Percentiles rank a stretch among this genome's conserved stretches.
phyloP scores from a whole-genome alignment of 2,329 filamentous ascomycete genomes.

The Sphaerulina musiva region DNA sequence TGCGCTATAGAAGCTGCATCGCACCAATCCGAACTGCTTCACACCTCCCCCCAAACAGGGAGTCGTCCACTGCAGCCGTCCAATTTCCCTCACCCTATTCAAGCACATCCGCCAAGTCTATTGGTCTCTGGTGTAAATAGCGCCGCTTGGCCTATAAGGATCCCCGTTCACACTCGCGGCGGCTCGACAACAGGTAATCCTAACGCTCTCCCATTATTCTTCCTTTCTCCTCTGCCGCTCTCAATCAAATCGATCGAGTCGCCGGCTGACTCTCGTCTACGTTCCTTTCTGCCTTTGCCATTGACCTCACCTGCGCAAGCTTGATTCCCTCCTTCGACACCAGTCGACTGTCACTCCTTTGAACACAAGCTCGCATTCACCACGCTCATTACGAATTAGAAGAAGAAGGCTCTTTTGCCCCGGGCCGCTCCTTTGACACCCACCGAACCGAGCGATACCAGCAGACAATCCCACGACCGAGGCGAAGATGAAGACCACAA shows the following conservation, averaged over 20 bases:
- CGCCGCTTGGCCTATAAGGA: constrained; percentile 16
- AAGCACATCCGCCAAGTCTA: constrained; percentile 9
- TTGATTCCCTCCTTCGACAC: constrained; percentile 1
- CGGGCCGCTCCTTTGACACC: constrained; percentile 1
- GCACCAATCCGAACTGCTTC: constrained; percentile 4
- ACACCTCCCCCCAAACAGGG: constrained; percentile 5
- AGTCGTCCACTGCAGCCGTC: background rate
- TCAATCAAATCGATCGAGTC: constrained; percentile 8
- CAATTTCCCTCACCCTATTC: constrained; percentile 6
- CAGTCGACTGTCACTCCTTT: constrained; percentile 12
- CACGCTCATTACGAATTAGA: constrained; percentile 1
- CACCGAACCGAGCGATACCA: background rate
- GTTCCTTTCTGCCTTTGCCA: constrained; percentile 1
- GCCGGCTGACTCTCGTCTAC: constrained; percentile 8
- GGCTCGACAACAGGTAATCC: constrained; percentile 3
- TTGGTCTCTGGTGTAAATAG: constrained; percentile 1
- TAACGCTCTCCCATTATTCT: constrained; percentile 9
- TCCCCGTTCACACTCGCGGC: constrained; percentile 4
- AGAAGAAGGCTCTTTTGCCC: constrained; percentile 5
- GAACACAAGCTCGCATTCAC: constrained; percentile 1
- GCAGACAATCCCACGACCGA: background rate
- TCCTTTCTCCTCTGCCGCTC: constrained; percentile 10
- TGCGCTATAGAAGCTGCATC: background rate
- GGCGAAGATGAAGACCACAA: constrained; percentile 4
- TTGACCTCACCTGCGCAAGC: background rate